Evolutionary conservation across 2,329 filamentous ascomycete species (phyloP).

Genomic region (Diaporthe helianthi): DNA sequence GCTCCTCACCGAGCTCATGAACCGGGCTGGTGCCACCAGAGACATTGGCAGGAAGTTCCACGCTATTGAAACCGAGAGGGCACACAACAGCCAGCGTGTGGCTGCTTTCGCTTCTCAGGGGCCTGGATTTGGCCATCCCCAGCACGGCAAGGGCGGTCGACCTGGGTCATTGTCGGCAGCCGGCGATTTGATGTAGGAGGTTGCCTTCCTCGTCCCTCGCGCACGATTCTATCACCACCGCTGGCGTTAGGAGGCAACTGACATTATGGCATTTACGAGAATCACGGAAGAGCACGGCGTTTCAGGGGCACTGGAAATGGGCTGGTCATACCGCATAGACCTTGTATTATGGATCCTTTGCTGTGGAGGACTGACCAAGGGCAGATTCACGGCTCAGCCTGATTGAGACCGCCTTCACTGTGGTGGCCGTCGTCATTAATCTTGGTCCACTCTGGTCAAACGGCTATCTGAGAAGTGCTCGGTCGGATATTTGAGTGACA

Average conservation of each 20-base stretch:
- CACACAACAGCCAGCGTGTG: conserved; percentile 35
- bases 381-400: not conserved
- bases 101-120: conserved; percentile 19
- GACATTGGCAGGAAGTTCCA: conserved; percentile 78
- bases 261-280: conserved; percentile 31
- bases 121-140: conserved; percentile 37
- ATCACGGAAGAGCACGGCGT: conserved; percentile 30
- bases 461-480: not conserved
- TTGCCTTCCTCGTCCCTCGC: not conserved
- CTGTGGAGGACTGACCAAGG: not conserved
- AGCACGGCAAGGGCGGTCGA: conserved; percentile 29
- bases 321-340: conserved; percentile 27
- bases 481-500: not conserved
- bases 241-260: conserved; percentile 32
- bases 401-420: not conserved
- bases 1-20: conserved; percentile 77
- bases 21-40: conserved; percentile 73
- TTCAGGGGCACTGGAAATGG: conserved; percentile 17
- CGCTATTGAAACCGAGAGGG: conserved; percentile 57
- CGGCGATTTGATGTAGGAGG: conserved; percentile 31
- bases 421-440: not conserved
- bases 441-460: not conserved
- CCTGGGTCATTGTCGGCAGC: conserved; percentile 24
- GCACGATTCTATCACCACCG: conserved; percentile 3
- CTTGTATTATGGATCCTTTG: conserved; percentile 25